phyloP scores from a whole-genome alignment of 768 basidiomycete genomes.

The Hebeloma cylindrosporum region DNA sequence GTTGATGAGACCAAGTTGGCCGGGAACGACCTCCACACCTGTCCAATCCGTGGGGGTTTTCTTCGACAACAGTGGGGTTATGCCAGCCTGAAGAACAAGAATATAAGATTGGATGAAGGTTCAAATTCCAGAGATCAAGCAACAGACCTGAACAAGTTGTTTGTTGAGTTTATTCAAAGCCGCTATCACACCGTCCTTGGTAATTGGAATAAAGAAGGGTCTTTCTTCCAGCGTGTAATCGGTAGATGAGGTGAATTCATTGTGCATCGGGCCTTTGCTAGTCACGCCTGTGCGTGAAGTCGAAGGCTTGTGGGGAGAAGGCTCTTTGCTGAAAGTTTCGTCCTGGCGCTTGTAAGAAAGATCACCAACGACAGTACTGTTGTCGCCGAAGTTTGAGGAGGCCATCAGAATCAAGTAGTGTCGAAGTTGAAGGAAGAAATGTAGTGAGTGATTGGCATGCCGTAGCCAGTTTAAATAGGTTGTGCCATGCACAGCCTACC shows the following conservation, averaged over 20 bases:
- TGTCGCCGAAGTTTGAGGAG: slow-evolving; percentile 43
- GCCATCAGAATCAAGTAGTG: slow-evolving; percentile 22
- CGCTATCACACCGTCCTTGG: slow-evolving; percentile 61
- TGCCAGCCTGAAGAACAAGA: slow-evolving; percentile 46
- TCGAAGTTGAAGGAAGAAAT: neutral
- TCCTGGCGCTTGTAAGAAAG: slow-evolving; percentile 23
- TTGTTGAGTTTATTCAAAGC: slow-evolving; percentile 71
- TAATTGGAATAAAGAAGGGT: slow-evolving; percentile 72
- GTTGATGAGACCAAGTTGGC: slow-evolving; percentile 71
- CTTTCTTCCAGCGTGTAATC: slow-evolving; percentile 57
- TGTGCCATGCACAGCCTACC: too few relatives aligned
- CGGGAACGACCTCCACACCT: slow-evolving; percentile 71
- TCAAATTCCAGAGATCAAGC: too few relatives aligned
- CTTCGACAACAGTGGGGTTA: slow-evolving; percentile 57
- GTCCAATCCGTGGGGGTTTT: slow-evolving; percentile 73
- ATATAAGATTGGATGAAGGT: too few relatives aligned
- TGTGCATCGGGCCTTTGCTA: slow-evolving; percentile 17
- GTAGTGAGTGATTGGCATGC: neutral
- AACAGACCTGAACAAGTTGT: slow-evolving; percentile 39
- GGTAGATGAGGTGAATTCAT: slow-evolving; percentile 43
- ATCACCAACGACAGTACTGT: slow-evolving; percentile 47
- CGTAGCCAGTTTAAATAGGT: slow-evolving; percentile 5
- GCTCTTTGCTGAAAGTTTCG: slow-evolving; percentile 16
- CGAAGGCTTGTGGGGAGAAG: slow-evolving; percentile 8
- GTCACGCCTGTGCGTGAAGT: slow-evolving; percentile 8